Percentiles rank a stretch among this genome's conserved stretches.
Evolutionary conservation across 371 early-diverging fungal genomes (phyloP).

Genomic region (Apophysomyces variabilis): DNA sequence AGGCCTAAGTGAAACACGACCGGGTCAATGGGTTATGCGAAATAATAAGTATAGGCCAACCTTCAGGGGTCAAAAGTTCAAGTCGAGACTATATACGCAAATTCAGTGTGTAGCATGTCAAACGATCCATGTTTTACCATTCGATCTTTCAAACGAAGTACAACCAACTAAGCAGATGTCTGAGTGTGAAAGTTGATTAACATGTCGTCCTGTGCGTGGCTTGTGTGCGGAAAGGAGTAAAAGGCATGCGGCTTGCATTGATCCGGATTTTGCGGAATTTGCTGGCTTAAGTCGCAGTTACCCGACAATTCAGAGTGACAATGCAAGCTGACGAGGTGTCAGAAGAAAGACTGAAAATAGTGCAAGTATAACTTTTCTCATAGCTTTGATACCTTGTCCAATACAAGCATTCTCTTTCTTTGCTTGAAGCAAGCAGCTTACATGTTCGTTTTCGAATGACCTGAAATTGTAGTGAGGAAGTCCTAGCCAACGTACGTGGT

Average conservation of each 20-base stretch:
- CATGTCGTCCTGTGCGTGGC: not conserved
- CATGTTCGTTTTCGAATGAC: not conserved
- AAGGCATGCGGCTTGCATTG: not conserved
- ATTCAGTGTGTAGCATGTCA: not conserved
- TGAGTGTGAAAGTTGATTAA: not conserved
- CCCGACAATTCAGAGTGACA: not conserved
- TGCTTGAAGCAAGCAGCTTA: not conserved
- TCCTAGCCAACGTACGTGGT: not conserved
- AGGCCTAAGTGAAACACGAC: constrained; percentile 60
- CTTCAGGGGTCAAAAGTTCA: constrained; percentile 72
- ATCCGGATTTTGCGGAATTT: not conserved
- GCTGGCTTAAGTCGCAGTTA: too few species aligned
- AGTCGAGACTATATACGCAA: constrained; percentile 56
- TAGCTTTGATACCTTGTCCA: not conserved
- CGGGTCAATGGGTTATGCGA: not conserved
- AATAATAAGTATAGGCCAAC: constrained; percentile 20
- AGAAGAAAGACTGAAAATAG: constrained; percentile 8
- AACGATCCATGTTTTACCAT: not conserved
- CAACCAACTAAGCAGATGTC: not conserved
- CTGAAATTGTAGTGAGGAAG: not conserved
- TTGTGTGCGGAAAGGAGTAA: not conserved
- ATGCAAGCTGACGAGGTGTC: not conserved
- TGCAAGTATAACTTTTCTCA: not conserved
- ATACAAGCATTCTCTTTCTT: too few species aligned
- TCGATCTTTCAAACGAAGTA: not conserved